These are phyloP conservation scores for Cordyceps militaris DNA, from an alignment of 2,329 filamentous ascomycete species.

Conservation along the genomic window DNA sequence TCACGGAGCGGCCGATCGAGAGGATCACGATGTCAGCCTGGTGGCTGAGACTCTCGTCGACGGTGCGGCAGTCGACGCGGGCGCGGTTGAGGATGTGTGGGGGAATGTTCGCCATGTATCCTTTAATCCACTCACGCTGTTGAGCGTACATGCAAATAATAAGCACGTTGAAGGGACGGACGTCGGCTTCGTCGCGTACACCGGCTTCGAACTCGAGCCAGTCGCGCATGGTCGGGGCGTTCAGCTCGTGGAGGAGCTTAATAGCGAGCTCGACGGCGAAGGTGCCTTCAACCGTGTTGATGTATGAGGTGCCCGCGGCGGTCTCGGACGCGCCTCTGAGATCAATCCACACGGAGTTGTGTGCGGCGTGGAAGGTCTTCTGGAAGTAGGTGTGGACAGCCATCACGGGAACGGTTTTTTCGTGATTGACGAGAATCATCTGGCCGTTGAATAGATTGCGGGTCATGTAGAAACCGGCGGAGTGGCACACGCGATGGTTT, in stretches of 20 bases:
- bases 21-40: neutral
- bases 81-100: neutral
- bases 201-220: neutral
- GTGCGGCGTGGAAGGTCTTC: neutral
- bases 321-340: neutral
- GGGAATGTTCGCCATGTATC: neutral
- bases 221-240: neutral
- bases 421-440: neutral
- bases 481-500: neutral
- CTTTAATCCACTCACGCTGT: neutral
- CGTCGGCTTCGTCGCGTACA: too few species aligned
- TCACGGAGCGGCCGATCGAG: neutral
- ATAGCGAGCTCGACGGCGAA: neutral
- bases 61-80: neutral
- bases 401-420: neutral
- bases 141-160: neutral
- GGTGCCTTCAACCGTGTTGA: neutral
- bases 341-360: neutral
- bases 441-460: neutral
- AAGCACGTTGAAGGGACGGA: neutral
- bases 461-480: neutral
- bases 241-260: neutral
- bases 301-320: neutral
- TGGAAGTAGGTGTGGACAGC: neutral
- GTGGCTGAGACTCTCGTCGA: neutral